Evolutionary conservation across 768 basidiomycete genomes (phyloP).

Genomic region (Galerina sulciceps): DNA sequence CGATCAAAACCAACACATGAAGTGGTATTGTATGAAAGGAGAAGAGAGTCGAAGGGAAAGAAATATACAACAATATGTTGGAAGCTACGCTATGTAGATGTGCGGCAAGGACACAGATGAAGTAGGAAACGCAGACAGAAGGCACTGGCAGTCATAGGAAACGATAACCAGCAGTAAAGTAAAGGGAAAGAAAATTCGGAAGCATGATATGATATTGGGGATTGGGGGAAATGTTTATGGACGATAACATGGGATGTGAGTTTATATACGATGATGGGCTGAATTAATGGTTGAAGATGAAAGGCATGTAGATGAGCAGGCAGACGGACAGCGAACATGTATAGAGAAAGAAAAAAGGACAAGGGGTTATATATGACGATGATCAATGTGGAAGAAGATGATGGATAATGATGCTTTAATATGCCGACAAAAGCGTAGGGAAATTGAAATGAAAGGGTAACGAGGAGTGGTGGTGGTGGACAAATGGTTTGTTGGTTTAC

Average conservation of each 20-base stretch:
- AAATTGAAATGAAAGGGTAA: background rate
- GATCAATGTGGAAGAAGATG: constrained; percentile 19
- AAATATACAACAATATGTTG: background rate
- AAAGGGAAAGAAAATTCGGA: background rate
- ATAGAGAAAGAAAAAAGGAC: constrained; percentile 19
- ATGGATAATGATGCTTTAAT: constrained; percentile 1
- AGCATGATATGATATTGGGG: background rate
- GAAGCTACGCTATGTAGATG: too few species aligned
- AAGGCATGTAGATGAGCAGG: constrained; percentile 12
- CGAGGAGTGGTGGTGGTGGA: constrained; percentile 6
- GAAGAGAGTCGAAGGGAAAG: background rate
- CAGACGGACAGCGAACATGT: constrained; percentile 16
- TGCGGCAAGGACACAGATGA: too few species aligned
- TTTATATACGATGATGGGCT: constrained; percentile 18
- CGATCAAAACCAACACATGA: background rate
- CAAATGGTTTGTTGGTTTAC: constrained; percentile 7
- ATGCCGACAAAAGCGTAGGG: constrained; percentile 6
- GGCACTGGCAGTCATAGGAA: too few species aligned
- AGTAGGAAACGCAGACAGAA: too few species aligned
- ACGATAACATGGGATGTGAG: constrained; percentile 7
- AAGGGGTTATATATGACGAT: constrained; percentile 22
- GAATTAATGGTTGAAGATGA: background rate
- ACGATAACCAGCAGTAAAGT: too few species aligned
- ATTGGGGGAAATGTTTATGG: background rate
- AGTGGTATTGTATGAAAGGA: background rate